Evolutionary conservation across 2,329 filamentous ascomycete species (phyloP), one percentile per base, ranked within the genome.

Genomic region (Diaporthe humulicola): DNA sequence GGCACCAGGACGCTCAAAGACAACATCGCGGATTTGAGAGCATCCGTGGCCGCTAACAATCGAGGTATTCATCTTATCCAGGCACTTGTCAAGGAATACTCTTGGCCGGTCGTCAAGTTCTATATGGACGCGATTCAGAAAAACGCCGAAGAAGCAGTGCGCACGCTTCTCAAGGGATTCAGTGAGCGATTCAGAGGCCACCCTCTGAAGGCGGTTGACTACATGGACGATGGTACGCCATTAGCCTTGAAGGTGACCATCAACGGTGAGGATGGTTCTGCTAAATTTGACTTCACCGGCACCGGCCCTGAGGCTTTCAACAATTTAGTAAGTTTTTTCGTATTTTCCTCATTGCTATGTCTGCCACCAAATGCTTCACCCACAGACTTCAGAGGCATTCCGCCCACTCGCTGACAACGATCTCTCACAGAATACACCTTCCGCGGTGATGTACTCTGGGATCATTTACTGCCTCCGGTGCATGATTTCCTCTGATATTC

Each of bases 21-120:
- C 80, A 96, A 96, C 79, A 85, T 96, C 74, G 95, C 94, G 42
- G 94, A 96, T 80, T 86, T 96, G 45, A 95, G 95, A 83, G 94
- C 94, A 0, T 93, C 95, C 80, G 91, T 95, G 28, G 93, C 94
- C 0, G 93, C 94, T 8, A 96, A 96, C 78, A 92, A 94, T 78
- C 94, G 94, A 76, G 94, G 94, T 5, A 95, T 95, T 79, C 91
- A 90, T 61, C 85, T 95, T 28, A 95, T 96, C 76, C 88, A 88
- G 52, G 87, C 89, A 0, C 85, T 95, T 1, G 94, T 96, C 77
- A 88, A 90, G 17, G 94, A 96, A 78, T 95, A 95, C 77, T 91
- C 91, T 10, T 91, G 93, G 76, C 86, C 91, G 2, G 91, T 93
- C 0, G 94, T 96, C 0, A 91, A 94, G 75, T 92, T 93, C 79